Base-by-base conservation (phyloP, 345 rosid genomes). In the Gossypium anomalum region DNA sequence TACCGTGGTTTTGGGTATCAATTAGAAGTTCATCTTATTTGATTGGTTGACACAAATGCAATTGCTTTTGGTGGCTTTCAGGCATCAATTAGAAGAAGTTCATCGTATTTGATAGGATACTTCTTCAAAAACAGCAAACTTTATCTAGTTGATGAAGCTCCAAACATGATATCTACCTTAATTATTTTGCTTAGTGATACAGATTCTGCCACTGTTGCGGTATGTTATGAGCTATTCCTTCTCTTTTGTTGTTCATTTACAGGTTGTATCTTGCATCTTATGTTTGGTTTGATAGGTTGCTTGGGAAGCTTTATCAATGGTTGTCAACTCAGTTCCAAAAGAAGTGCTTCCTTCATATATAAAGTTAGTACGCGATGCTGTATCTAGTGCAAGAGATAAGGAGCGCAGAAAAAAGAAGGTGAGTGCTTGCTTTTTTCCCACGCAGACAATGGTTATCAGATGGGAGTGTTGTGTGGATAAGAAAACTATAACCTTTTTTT, bases 281-380 rank as follows among this genome's bases (percentile, higher is more conserved):
- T 72, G 65, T 63, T 71, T 48, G 72, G 20, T 64, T 61, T 55
- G 67, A 82, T 76, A 95, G 98, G 90, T 83, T 82, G 88, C 98
- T 68, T 93, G 99, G 99, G 99, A 93, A 82, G 98, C 99, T 64
- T 83, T 93, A 79, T 84, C 91, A 29, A 86, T 90, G 83, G 97
- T 95, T 78, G 84, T 91, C 80, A 79, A 87, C 80, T 93, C 99
- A 58, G 96, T 95, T 80, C 99, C 98, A 8, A 93, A 93, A 79
- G 99, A 93, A 82, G 83, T 91, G 58, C 92, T 91, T 82, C 96
- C 97, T 63, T 87, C 98, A 13, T 95, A 89, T 82, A 83, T 93
- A 69, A 95, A 93, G 83, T 78, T 89, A 58, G 94, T 93, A 64
- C 96, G 99, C 23, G 99, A 93, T 85, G 94, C 99, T 75, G 89